These are phyloP conservation scores for Neurospora sp. DNA, from an alignment of 495 filamentous ascomycete genomes.

Conservation along the genomic window DNA sequence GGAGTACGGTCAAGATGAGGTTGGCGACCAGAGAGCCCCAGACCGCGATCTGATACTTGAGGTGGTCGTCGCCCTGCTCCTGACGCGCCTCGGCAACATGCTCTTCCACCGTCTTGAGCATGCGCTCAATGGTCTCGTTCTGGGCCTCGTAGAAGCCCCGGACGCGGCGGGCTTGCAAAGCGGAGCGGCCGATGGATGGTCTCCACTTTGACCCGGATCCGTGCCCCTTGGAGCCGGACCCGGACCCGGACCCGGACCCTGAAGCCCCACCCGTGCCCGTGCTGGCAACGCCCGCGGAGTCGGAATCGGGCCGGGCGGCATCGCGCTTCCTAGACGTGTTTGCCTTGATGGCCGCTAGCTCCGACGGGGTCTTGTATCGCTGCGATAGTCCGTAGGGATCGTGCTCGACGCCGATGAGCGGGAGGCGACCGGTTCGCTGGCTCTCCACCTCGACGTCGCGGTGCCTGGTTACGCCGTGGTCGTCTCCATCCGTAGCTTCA, in stretches of 20 bases:
- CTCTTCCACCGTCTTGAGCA: slow-evolving; percentile 89
- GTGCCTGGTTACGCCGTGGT: slow-evolving; percentile 38
- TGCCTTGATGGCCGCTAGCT: slow-evolving; percentile 71
- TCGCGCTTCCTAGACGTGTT: slow-evolving; percentile 74
- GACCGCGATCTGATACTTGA: slow-evolving; percentile 82
- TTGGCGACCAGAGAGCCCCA: slow-evolving; percentile 86
- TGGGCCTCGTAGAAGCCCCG: slow-evolving; percentile 82
- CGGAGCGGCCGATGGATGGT: slow-evolving; percentile 24
- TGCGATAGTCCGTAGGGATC: slow-evolving; percentile 80
- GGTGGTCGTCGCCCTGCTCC: slow-evolving; percentile 65
- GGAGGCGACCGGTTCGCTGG: slow-evolving; percentile 36
- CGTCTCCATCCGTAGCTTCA: slow-evolving; percentile 38
- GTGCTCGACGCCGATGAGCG: slow-evolving; percentile 42
- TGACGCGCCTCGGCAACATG: slow-evolving; percentile 73
- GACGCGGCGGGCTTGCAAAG: slow-evolving; percentile 50
- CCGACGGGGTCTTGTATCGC: slow-evolving; percentile 63
- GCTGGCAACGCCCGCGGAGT: slow-evolving; percentile 20
- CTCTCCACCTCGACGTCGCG: slow-evolving; percentile 66
- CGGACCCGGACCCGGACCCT: background rate
- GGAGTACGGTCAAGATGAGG: slow-evolving; percentile 62
- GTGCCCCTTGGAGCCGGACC: background rate
- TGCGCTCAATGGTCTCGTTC: slow-evolving; percentile 84
- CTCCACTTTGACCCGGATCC: slow-evolving; percentile 1
- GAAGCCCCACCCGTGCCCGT: slow-evolving; percentile 14
- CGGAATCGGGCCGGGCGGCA: slow-evolving; percentile 9